A percentile compares a stretch with the other conserved stretches of the same genome.
phyloP scores from a whole-genome alignment of 495 filamentous ascomycete species.

The Aspergillus wentii region DNA sequence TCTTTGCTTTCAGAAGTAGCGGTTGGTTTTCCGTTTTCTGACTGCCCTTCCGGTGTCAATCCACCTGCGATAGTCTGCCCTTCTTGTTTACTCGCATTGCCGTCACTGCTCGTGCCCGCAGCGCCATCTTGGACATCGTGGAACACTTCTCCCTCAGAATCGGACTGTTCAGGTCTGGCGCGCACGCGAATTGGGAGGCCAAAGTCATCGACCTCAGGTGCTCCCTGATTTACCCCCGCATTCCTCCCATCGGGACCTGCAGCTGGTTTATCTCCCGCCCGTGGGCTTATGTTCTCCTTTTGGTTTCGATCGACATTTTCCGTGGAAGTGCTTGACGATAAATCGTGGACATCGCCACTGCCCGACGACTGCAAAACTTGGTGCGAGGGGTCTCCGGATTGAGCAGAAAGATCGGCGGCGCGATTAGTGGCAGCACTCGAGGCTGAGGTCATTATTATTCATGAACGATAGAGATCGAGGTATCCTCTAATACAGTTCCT shows the following conservation, averaged over 20 bases:
- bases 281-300: slow-evolving; percentile 14
- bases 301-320: slow-evolving; percentile 11
- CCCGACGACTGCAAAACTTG: slow-evolving; percentile 8
- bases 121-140: slow-evolving; percentile 17
- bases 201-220: slow-evolving; percentile 38
- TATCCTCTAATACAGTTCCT: too few species aligned
- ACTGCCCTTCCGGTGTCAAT: too few species aligned
- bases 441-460: slow-evolving; percentile 26
- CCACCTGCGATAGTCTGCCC: background rate
- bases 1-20: too few species aligned
- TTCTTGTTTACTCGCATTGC: slow-evolving; percentile 8
- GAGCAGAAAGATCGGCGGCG: slow-evolving; percentile 11
- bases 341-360: background rate
- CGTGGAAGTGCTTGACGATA: slow-evolving; percentile 2
- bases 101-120: background rate
- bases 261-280: slow-evolving; percentile 4
- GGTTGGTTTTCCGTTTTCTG: too few species aligned
- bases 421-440: slow-evolving; percentile 15
- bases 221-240: slow-evolving; percentile 2
- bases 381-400: slow-evolving; percentile 7
- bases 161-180: slow-evolving; percentile 14
- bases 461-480: too few species aligned
- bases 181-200: slow-evolving; percentile 38
- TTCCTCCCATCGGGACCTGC: slow-evolving; percentile 3
- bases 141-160: slow-evolving; percentile 12